Base-by-base conservation (phyloP, 257 asterid genomes). In the Solanum medicagineum region DNA sequence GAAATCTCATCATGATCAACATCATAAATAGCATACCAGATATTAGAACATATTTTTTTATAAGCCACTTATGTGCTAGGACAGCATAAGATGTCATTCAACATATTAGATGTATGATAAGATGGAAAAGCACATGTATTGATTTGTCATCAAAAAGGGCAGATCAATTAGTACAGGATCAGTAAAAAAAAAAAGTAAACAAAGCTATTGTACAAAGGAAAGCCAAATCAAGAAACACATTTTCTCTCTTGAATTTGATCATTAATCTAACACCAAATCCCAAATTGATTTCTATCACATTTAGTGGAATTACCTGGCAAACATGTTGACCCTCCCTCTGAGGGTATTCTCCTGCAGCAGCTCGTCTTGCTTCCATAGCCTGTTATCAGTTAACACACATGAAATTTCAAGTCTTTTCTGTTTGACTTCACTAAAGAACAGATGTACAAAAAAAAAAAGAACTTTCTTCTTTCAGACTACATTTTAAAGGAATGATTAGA, bases 291-390 rank as follows among this genome's bases (percentile, higher is more conserved):
- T 22, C 2, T 79, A 22, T 15, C 59, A 49, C 42, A 73, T 11
- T 26, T 42, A 82, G 24, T 51, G 45, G 29, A 86, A 40, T 55
- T 91, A 94, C 97, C 96, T 93, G 96, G 88, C 97, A 94, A 75
- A 87, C 86, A 59, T 90, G 91, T 85, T 94, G 97, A 84, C 95
- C 97, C 84, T 65, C 88, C 57, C 96, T 93, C 84, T 93, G 94
- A 0, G 96, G 94, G 84, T 87, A 89, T 84, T 88, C 95, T 36
- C 86, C 93, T 82, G 90, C 92, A 77, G 90, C 86, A 79, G 87
- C 86, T 83, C 92, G 87, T 83, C 85, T 70, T 83, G 87, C 87
- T 88, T 90, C 93, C 88, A 88, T 85, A 85, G 87, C 94, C 96
- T 92, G 81, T 54, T 81, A 87, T 84, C 73, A 83, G 79, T 60